Evolutionary conservation across 2,329 filamentous ascomycete species (phyloP).

Genomic region (Dothistroma pini): DNA sequence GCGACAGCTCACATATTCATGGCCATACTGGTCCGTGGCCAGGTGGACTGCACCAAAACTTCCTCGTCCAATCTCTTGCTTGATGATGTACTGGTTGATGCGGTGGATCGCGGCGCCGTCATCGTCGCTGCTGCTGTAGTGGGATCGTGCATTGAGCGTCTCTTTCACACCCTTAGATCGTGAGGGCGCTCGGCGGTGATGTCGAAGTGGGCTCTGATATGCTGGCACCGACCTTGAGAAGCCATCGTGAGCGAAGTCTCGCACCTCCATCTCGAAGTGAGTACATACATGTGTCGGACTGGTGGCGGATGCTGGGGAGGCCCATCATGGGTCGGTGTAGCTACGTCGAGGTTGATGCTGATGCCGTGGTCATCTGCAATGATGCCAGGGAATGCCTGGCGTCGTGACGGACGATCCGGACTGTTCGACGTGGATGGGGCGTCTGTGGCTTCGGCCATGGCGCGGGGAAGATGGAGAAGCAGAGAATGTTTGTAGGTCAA

Average conservation of each 20-base stretch:
- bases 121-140: conserved; percentile 79
- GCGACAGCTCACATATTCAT: conserved; percentile 73
- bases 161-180: conserved; percentile 67
- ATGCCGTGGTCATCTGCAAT: conserved; percentile 42
- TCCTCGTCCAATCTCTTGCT: conserved; percentile 92
- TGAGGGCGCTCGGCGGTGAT: conserved; percentile 60
- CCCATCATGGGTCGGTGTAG: conserved; percentile 33
- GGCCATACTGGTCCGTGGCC: conserved; percentile 83
- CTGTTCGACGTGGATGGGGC: conserved; percentile 4
- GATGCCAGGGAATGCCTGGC: conserved; percentile 34
- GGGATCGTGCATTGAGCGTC: conserved; percentile 83
- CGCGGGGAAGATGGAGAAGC: neutral
- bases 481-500: neutral
- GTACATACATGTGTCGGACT: conserved; percentile 49
- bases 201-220: conserved; percentile 61
- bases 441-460: conserved; percentile 21
- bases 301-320: conserved; percentile 33
- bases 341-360: conserved; percentile 43
- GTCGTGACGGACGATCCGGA: conserved; percentile 4
- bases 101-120: conserved; percentile 77
- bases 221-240: conserved; percentile 52
- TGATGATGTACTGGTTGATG: conserved; percentile 93
- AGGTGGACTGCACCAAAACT: conserved; percentile 93
- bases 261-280: conserved; percentile 1
- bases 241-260: conserved; percentile 25